Base-by-base conservation (phyloP, 2,329 filamentous ascomycete species). In the Claviceps africana region DNA sequence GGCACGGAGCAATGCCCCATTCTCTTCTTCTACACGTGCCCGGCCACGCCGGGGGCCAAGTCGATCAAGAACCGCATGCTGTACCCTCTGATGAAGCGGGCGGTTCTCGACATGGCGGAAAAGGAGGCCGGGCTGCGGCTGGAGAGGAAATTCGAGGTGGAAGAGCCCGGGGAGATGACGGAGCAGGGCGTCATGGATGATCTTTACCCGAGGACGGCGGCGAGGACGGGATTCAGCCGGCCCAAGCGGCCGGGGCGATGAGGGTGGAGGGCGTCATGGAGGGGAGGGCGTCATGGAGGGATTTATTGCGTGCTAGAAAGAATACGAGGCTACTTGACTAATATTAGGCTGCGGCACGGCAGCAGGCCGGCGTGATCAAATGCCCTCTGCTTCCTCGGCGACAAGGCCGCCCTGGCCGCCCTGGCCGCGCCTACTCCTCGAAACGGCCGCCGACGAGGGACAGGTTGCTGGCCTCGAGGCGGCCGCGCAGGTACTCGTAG, bases 21-120 rank as follows among this genome's bases (percentile, higher is more conserved):
- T 47, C 73, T 91, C 6, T 93, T 93, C 71, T 81, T 93, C 64
- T 91, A 89, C 70, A 91, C 86, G 6, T 89, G 86, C 65, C 88
- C 88, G 0, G 71, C 77, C 8, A 75, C 83, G 4, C 70, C 78
- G 0, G 77, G 72, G 30, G 80, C 76, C 50, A 86, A 82, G 68
- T 72, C 78, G 50, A 86, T 93, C 71, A 90, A 88, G 71, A 84
- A 86, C 68, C 77, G 86, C 57, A 94, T 94, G 88, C 68, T 93
- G 62, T 93, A 93, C 65, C 86, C 87, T 35, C 71, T 83, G 28
- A 83, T 82, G 72, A 83, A 82, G 68, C 73, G 78, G 11, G 77
- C 79, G 25, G 84, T 87, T 3, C 71, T 89, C 31, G 68, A 72
- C n/a, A 65, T 83, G 35, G 86, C 86, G 19, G 78, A 82, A 60